Conservation (phyloP, 345 rosid species). For the Diplotaxis tenuifolia region DNA sequence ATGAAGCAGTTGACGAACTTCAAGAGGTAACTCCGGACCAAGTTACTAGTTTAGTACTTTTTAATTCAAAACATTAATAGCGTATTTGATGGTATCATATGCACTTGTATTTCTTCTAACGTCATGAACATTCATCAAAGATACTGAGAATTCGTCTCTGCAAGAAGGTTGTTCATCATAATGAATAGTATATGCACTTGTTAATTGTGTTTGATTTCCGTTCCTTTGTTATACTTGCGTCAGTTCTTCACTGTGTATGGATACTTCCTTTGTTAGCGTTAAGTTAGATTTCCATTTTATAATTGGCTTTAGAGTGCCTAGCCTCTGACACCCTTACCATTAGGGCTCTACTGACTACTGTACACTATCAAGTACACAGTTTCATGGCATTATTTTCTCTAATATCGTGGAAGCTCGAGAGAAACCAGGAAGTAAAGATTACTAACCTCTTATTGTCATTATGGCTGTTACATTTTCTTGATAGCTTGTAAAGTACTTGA, state of each 20-base stretch:
- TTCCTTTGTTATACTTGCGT: background rate
- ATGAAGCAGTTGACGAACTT: slow-evolving; percentile 97
- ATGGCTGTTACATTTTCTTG: slow-evolving; percentile 22
- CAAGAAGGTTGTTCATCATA: background rate
- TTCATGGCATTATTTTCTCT: background rate
- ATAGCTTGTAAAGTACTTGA: slow-evolving; percentile 89
- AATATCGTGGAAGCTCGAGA: background rate
- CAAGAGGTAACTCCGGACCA: slow-evolving; percentile 61
- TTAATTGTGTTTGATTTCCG: background rate
- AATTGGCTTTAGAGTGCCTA: background rate
- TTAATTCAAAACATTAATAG: background rate
- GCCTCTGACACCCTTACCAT: background rate
- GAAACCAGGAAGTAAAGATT: slow-evolving; percentile 2
- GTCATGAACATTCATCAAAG: slow-evolving; percentile 11
- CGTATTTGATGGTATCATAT: background rate
- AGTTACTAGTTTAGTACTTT: background rate
- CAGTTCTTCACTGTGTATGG: background rate
- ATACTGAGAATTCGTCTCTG: background rate
- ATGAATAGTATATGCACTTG: background rate
- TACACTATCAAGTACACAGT: slow-evolving; percentile 2
- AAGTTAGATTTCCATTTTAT: slow-evolving; percentile 1
- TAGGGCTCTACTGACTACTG: background rate
- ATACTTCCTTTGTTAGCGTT: background rate
- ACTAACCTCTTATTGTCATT: slow-evolving; percentile 19
- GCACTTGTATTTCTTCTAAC: background rate